phyloP scores from a whole-genome alignment of 2,329 filamentous ascomycete genomes.

The Cladosporium sp. region DNA sequence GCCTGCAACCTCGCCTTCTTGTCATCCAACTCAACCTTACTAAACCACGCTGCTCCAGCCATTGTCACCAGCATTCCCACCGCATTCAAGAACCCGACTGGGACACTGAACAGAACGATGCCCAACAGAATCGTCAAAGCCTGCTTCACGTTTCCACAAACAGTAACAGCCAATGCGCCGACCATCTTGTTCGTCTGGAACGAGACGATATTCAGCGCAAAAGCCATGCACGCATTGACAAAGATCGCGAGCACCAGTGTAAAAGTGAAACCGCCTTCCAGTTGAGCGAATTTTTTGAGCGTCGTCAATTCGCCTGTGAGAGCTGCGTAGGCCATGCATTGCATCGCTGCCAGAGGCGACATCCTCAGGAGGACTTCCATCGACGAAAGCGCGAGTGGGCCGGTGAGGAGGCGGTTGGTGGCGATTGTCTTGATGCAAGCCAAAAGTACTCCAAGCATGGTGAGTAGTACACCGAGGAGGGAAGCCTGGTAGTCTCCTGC shows the following conservation, averaged over 20 bases:
- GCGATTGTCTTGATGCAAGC: constrained; percentile 55
- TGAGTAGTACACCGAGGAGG: constrained; percentile 42
- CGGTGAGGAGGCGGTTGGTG: constrained; percentile 63
- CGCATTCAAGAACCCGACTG: constrained; percentile 43
- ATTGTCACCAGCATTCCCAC: constrained; percentile 53
- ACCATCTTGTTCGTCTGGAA: constrained; percentile 31
- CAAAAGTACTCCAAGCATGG: constrained; percentile 35
- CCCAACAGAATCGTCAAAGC: constrained; percentile 27
- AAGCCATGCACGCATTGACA: constrained; percentile 25
- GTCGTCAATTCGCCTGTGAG: constrained; percentile 46
- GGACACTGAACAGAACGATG: constrained; percentile 26
- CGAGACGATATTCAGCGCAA: constrained; percentile 27
- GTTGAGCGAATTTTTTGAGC: constrained; percentile 14
- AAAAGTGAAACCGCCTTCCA: constrained; percentile 15
- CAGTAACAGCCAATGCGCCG: constrained; percentile 26
- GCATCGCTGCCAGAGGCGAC: constrained; percentile 56
- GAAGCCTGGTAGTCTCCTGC: constrained; percentile 62
- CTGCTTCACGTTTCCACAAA: constrained; percentile 29
- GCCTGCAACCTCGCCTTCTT: constrained; percentile 28
- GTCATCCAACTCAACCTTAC: constrained; percentile 52
- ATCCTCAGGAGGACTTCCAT: constrained; percentile 60
- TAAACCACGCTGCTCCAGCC: constrained; percentile 54
- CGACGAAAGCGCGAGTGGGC: constrained; percentile 53
- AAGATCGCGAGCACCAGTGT: constrained; percentile 17
- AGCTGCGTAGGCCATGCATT: constrained; percentile 50